Base-by-base conservation (phyloP, 1,284 basidiomycete genomes). In the Ustilago loliicola region DNA sequence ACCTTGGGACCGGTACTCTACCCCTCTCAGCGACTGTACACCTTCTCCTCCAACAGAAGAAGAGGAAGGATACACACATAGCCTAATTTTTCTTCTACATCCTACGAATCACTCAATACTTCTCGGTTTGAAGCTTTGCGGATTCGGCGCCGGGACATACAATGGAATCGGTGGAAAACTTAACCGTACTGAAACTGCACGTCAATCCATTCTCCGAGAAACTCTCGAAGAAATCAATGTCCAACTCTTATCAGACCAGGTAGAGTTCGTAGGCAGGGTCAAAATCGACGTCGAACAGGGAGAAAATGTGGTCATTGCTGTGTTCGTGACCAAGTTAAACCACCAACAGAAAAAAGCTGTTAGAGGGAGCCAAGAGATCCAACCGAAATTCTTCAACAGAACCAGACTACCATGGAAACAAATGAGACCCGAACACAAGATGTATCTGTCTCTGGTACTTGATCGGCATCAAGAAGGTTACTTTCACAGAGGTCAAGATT, bases 91-190 rank as follows among this genome's bases (percentile, higher is more conserved):
- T 40, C 50, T 45, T 2, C 34, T 45, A 1, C 23, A 30, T 53
- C 29, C 4, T 17, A 7, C 30, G 21, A 5, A 10, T 10, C 2
- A 40, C 5, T 34, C 29, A 34, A 13, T 67, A 0, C 51, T 70
- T 2, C 56, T 75, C 8, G 72, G 62, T 0, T 25, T 3, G 11
- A 75, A 75, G 7, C 32, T 23, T 10, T 61, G 68, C 1, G 69
- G 66, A 1, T 77, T 77, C 17, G 74, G 55, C 10, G n/a, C 27
- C 3, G 50, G 53, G 17, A 50, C 50, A 4, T 48, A 34, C 54
- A 72, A 72, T 21, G 74, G 69, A 0, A 38, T 77, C 19, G 74
- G 74, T 1, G 74, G 74, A 4, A 77, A 77, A 23, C 1, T 69
- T 8, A 2, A 30, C 0, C 23, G 55, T 13, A 3, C 10, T 13